phyloP scores from a whole-genome alignment of 306 rosid species.

The Abrus precatorius region DNA sequence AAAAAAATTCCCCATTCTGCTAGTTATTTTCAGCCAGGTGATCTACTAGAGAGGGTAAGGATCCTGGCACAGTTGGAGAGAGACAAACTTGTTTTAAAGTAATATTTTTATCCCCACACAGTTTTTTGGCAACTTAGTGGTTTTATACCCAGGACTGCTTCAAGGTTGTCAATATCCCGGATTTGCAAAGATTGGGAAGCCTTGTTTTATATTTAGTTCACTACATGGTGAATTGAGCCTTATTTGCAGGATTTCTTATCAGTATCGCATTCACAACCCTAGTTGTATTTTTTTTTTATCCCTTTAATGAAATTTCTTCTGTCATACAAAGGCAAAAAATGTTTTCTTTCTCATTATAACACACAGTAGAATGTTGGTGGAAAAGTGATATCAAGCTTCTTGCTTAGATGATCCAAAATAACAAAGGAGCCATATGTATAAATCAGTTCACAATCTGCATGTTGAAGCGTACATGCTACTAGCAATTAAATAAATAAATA shows the following conservation, averaged over 20 bases:
- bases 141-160: background rate
- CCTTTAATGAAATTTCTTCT: slow-evolving; percentile 24
- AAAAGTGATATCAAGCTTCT: background rate
- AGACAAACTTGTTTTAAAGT: background rate
- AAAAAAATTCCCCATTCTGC: background rate
- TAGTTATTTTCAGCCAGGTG: slow-evolving; percentile 13
- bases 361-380: slow-evolving; percentile 2
- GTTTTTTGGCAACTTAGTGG: background rate
- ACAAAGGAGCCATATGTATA: background rate
- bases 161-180: background rate
- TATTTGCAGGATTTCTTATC: slow-evolving; percentile 13
- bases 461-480: slow-evolving; percentile 14
- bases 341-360: background rate
- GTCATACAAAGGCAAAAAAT: background rate
- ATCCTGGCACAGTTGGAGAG: background rate
- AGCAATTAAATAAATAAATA: background rate
- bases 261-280: background rate
- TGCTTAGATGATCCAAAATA: slow-evolving; percentile 11
- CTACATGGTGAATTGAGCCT: background rate
- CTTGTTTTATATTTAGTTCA: slow-evolving; percentile 2
- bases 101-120: background rate
- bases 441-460: slow-evolving; percentile 11
- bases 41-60: background rate
- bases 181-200: slow-evolving; percentile 4
- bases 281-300: background rate